Evolutionary conservation across 106 monocot species (phyloP), one percentile per base, ranked within the genome.

Genomic region (Acorus calamus): DNA sequence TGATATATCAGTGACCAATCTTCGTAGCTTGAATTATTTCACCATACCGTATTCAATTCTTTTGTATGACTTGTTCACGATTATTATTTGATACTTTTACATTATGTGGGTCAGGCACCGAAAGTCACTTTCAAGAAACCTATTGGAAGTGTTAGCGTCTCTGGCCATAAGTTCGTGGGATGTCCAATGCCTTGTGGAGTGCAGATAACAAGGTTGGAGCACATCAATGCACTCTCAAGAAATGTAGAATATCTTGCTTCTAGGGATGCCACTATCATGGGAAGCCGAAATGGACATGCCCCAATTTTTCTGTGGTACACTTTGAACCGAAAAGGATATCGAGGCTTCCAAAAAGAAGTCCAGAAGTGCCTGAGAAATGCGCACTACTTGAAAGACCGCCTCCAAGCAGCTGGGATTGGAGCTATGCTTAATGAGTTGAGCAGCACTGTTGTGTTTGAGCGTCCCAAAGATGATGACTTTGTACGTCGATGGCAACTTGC

Each of bases 401-500:
- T 98, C 3, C 73, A 66, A 65, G 73, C 49, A 61, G 82, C 84
- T 7, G 87, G 85, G 2, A 81, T 98, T 9, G 69, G 91, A 8
- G 91, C 91, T 44, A 98, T 98, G 96, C 87, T 98, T 5, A 98
- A 98, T 50, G 91, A 91, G 76, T 79, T 98, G 41, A 91, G 96
- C 49, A 98, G 96, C 79, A 98, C 91, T 1, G 96, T 91, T 42
- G 96, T 98, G 50, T 82, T 98, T 11, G 91, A 98, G 74, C 77
- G 96, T 69, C 91, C 96, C 0, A 76, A 72, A 60, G 87, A 83
- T 7, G 91, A 92, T 51, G 83, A 88, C 50, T 92, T 98, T 62
- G 74, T 91, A 11, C 75, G 85, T 0, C 49, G 84, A 10, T 92
- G 96, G 96, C 96, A 98, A 75, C 85, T 91, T 3, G 91, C 96